These are phyloP conservation scores for Fusarium anthophilum DNA, from an alignment of 2,329 filamentous ascomycete genomes.

Conservation along the genomic window DNA sequence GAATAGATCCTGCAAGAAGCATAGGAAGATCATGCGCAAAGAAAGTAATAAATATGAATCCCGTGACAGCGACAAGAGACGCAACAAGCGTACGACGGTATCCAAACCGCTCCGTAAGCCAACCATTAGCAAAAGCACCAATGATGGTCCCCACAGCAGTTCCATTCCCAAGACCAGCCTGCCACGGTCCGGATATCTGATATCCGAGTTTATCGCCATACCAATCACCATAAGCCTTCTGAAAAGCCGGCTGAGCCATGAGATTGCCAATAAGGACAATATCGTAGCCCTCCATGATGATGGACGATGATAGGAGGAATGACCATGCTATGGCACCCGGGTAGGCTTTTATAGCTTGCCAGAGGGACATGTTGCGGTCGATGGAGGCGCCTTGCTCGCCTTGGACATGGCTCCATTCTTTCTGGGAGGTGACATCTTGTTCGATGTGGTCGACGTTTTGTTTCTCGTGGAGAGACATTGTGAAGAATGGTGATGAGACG, in stretches of 20 bases:
- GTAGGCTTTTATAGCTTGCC: slow-evolving; percentile 13
- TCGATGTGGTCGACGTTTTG: background rate
- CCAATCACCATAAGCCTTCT: slow-evolving; percentile 33
- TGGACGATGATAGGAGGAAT: slow-evolving; percentile 29
- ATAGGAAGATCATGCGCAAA: slow-evolving; percentile 49
- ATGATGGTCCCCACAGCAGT: slow-evolving; percentile 33
- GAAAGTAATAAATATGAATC: slow-evolving; percentile 47
- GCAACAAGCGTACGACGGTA: slow-evolving; percentile 58
- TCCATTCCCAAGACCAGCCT: slow-evolving; percentile 4
- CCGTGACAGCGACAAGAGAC: slow-evolving; percentile 50
- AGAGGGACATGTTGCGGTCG: slow-evolving; percentile 17
- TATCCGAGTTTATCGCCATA: slow-evolving; percentile 32
- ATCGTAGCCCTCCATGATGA: slow-evolving; percentile 43
- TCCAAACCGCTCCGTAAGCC: slow-evolving; percentile 31
- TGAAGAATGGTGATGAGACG: background rate
- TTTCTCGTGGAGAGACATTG: background rate
- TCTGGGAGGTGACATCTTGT: background rate
- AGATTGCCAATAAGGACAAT: slow-evolving; percentile 33
- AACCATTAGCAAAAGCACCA: slow-evolving; percentile 37
- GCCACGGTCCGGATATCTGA: slow-evolving; percentile 31
- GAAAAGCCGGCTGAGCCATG: slow-evolving; percentile 38
- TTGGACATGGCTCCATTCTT: slow-evolving; percentile 27
- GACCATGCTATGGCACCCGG: slow-evolving; percentile 36
- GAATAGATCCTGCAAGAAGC: slow-evolving; percentile 55
- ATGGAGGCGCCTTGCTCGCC: slow-evolving; percentile 25